Conservation (phyloP, 177 flowering plant species). For the Vitis hybrid region DNA sequence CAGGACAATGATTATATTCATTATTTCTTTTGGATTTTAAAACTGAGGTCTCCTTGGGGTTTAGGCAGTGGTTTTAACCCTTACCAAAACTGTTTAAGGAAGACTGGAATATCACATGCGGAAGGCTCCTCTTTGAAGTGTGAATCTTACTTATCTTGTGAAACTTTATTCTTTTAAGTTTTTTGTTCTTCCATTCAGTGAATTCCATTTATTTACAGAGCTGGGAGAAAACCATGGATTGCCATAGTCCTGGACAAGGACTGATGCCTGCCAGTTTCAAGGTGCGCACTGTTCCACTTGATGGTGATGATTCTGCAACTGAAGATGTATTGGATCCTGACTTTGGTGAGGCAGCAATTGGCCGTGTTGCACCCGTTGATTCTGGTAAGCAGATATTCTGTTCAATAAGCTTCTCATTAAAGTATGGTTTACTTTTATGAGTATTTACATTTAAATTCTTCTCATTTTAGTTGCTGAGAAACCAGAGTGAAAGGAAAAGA, state of each 20-base stretch:
- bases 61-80: background rate
- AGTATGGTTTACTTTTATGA: no score
- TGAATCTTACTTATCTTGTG: background rate
- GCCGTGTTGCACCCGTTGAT: conserved; percentile 93
- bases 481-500: no score
- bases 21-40: background rate
- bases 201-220: conserved; percentile 41
- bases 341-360: conserved; percentile 92
- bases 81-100: background rate
- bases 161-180: background rate
- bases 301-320: conserved; percentile 75
- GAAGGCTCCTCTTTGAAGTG: background rate
- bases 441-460: no score
- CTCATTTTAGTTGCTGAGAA: no score
- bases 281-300: conserved; percentile 76
- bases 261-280: conserved; percentile 93
- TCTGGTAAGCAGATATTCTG: conserved; percentile 44
- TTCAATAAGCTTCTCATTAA: background rate
- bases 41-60: background rate
- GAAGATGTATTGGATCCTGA: conserved; percentile 89
- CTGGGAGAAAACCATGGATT: conserved; percentile 96
- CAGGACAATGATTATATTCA: background rate
- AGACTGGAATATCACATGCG: background rate
- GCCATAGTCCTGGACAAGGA: conserved; percentile 94
- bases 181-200: background rate